phyloP scores from a whole-genome alignment of 108 stramenopile species.

The Fistulifera pelliculosa region DNA sequence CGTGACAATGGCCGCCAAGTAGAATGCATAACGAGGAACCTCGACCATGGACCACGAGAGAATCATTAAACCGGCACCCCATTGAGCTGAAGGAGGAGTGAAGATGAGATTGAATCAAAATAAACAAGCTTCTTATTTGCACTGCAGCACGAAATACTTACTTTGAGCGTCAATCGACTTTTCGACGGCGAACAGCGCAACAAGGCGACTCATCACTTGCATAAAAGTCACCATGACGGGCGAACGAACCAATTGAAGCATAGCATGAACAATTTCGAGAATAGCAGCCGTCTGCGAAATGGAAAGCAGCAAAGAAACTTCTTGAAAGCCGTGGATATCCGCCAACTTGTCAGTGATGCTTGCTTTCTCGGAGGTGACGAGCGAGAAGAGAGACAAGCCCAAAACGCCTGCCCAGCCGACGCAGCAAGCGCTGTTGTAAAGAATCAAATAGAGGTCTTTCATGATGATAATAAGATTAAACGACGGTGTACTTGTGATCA shows the following conservation, averaged over 20 bases:
- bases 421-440: conserved; percentile 83
- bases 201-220: conserved; percentile 86
- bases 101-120: neutral
- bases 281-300: conserved; percentile 69
- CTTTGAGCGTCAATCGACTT: conserved; percentile 63
- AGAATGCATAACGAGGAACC: conserved; percentile 94
- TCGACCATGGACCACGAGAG: conserved; percentile 84
- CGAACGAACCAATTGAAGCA: conserved; percentile 84
- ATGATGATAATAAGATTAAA: no score
- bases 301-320: conserved; percentile 28
- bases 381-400: conserved; percentile 33
- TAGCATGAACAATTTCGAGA: conserved; percentile 88
- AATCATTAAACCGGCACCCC: conserved; percentile 82
- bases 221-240: conserved; percentile 85
- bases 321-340: conserved; percentile 1
- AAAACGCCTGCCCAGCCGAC: conserved; percentile 83
- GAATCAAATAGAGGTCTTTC: conserved; percentile 69
- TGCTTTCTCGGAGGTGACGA: conserved; percentile 17
- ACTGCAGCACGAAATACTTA: no score
- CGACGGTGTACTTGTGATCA: no score
- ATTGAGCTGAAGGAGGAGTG: conserved; percentile 42
- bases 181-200: conserved; percentile 63
- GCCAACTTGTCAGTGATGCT: conserved; percentile 4
- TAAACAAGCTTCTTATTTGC: neutral
- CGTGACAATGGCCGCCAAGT: conserved; percentile 74